phyloP scores from a whole-genome alignment of 495 filamentous ascomycete species.

The Penicillium pulvis region DNA sequence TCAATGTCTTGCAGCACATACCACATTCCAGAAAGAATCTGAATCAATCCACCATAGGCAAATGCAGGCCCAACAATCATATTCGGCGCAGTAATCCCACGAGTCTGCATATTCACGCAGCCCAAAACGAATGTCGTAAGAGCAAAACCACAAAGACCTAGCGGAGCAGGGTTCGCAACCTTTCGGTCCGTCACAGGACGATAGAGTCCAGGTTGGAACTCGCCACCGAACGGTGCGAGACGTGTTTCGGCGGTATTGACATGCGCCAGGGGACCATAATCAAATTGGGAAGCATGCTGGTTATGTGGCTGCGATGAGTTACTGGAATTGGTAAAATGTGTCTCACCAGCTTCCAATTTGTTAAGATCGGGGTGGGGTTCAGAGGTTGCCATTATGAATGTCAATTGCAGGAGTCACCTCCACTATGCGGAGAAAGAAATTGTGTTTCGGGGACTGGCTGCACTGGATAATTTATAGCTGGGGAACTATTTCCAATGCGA shows the following conservation, averaged over 20 bases:
- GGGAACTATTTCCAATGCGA: not conserved
- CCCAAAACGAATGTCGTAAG: constrained; percentile 84
- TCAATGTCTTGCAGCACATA: constrained; percentile 51
- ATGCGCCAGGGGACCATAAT: constrained; percentile 60
- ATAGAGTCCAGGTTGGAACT: constrained; percentile 87
- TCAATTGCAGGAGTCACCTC: not conserved
- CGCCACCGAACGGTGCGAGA: constrained; percentile 83
- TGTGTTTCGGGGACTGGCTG: not conserved
- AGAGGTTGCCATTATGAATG: not conserved
- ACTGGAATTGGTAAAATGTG: constrained; percentile 1
- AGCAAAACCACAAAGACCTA: constrained; percentile 78
- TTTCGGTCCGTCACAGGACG: constrained; percentile 62
- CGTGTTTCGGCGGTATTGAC: constrained; percentile 59
- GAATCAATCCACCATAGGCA: constrained; percentile 77
- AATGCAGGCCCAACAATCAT: constrained; percentile 64
- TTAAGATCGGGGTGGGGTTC: not conserved
- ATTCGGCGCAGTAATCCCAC: constrained; percentile 55
- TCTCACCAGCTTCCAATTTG: constrained; percentile 11
- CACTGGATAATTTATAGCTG: not conserved
- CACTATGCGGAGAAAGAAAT: not conserved
- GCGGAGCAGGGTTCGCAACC: constrained; percentile 77
- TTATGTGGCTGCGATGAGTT: not conserved
- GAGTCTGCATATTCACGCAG: constrained; percentile 67
- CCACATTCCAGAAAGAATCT: constrained; percentile 83
- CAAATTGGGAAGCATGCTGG: constrained; percentile 14